A percentile compares a stretch with the other conserved stretches of the same genome.
Conservation (phyloP, 2,329 filamentous ascomycete species). For the Aureobasidium sp. region DNA sequence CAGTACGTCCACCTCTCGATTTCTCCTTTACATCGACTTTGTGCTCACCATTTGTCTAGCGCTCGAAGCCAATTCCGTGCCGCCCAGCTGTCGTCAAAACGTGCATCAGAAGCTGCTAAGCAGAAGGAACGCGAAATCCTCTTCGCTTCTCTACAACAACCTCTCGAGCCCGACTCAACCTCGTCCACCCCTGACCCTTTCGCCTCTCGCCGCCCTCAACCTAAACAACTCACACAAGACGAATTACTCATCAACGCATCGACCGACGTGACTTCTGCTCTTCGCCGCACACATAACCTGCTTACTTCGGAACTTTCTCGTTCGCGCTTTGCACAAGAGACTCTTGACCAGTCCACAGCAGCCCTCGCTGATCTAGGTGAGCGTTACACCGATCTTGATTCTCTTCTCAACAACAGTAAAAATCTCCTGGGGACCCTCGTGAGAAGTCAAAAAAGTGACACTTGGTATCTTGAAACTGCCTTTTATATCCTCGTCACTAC, state of each 20-base stretch:
- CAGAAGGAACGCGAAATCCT: conserved; percentile 70
- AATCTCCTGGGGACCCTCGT: conserved; percentile 72
- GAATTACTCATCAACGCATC: conserved; percentile 69
- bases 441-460: conserved; percentile 88
- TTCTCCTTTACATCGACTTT: not conserved
- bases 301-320: conserved; percentile 79
- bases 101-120: conserved; percentile 65
- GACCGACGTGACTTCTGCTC: conserved; percentile 73
- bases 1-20: conserved; percentile 44
- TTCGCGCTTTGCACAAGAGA: conserved; percentile 84
- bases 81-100: conserved; percentile 73
- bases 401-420: conserved; percentile 65
- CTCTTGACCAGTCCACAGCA: conserved; percentile 73
- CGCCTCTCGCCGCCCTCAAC: conserved; percentile 28
- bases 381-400: conserved; percentile 72
- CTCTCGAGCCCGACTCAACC: conserved; percentile 23
- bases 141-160: conserved; percentile 56
- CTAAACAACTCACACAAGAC: conserved; percentile 56
- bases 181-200: conserved; percentile 31
- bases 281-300: conserved; percentile 78
- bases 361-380: conserved; percentile 76
- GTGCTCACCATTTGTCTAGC: conserved; percentile 28
- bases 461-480: conserved; percentile 91
- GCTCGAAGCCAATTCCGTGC: conserved; percentile 66
- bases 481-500: conserved; percentile 76